phyloP scores from a whole-genome alignment of 2,329 filamentous ascomycete genomes.

The Alternaria sp. region DNA sequence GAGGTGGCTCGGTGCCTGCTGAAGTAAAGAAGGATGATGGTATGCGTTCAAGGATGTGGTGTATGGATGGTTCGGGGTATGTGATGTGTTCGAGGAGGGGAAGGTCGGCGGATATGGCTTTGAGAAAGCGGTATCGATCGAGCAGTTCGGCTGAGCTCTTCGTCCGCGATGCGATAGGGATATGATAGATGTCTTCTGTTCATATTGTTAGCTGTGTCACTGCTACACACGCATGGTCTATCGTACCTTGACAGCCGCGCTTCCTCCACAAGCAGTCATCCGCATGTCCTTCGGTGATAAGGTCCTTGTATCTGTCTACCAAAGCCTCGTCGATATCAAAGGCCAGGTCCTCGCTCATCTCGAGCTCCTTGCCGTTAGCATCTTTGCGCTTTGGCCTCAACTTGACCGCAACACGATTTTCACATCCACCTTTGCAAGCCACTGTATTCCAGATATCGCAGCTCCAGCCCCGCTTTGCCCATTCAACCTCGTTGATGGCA shows the following conservation, averaged over 20 bases:
- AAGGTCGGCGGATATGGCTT: conserved; percentile 43
- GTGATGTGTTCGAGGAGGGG: conserved; percentile 45
- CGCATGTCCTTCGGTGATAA: conserved; percentile 78
- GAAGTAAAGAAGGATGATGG: conserved; percentile 37
- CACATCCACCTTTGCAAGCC: conserved; percentile 80
- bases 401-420: conserved; percentile 83
- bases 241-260: conserved; percentile 83
- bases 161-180: conserved; percentile 55
- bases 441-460: conserved; percentile 79
- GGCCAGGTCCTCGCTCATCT: conserved; percentile 58
- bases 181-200: conserved; percentile 69
- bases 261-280: conserved; percentile 87
- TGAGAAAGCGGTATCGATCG: conserved; percentile 51
- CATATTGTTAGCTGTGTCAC: conserved; percentile 20
- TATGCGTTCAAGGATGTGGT: conserved; percentile 36
- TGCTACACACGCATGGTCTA: background rate
- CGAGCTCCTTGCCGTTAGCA: conserved; percentile 55
- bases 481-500: conserved; percentile 85
- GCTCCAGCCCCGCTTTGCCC: conserved; percentile 92
- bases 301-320: conserved; percentile 75
- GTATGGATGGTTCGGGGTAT: conserved; percentile 39
- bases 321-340: conserved; percentile 67
- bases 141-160: conserved; percentile 50
- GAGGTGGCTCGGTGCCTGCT: conserved; percentile 23
- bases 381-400: conserved; percentile 65